Evolutionary conservation across 208 protist species (phyloP), one percentile per base, ranked within the genome.

Genomic region (Phytomonas sp.): DNA sequence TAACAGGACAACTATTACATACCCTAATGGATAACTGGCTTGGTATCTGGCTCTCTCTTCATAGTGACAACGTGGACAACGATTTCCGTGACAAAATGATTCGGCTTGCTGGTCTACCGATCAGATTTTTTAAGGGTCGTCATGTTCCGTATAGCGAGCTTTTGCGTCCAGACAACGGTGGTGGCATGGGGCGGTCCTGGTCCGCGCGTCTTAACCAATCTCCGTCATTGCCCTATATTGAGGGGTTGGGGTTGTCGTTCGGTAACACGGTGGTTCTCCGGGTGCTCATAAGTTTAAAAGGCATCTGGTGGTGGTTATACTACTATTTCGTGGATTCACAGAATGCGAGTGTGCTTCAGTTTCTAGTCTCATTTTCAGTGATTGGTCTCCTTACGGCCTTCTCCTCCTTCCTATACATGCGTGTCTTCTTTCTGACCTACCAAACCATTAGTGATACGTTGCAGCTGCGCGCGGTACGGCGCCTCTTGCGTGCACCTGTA

Each of bases 1-100:
- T 88, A 29, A 33, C 72, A 32, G 77, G 82, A 74, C 81, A 91
- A 65, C 66, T 78, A 26, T 75, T 90, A 37, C 82, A 76, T 46
- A 88, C 75, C 37, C 67, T 88, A 61, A 78, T 82, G 71, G 88
- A 93, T 75, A 85, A 89, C 68, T 93, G 88, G 85, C 73, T 93
- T 4, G 82, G 85, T 61, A 71, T 93, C 23, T 93, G 85, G 82
- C 79, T 92, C 43, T 80, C 83, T 26, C 70, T 88, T 20, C 65
- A 68, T 37, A 56, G 46, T 56, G 46, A 56, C 20, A 23, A 56
- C 4, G 46, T 56, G 17, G 46, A 56, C 46, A 56, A 56, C 20
- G 20, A 26, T 26, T 56, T 56, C 46, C 46, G 46, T 26, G 46
- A 56, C 46, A 56, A 56, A 56, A 56, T 56, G 46, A 23, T 56